A percentile compares a stretch with the other conserved stretches of the same genome.
These are phyloP conservation scores for Aspergillus sp. DNA, from an alignment of 2,329 filamentous ascomycete genomes.

Conservation along the genomic window DNA sequence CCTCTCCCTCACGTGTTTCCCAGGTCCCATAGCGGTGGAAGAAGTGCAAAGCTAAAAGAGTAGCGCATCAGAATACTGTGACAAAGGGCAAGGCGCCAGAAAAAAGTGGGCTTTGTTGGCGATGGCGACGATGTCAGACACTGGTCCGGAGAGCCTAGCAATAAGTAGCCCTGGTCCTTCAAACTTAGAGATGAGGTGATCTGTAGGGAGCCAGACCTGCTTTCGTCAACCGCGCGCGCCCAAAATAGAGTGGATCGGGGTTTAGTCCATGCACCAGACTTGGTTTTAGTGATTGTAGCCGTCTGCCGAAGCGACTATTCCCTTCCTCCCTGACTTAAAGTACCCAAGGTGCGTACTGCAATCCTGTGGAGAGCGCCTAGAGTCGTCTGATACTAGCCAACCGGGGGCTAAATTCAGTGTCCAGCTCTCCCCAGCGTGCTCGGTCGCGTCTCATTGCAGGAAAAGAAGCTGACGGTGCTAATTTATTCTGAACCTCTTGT, in stretches of 20 bases:
- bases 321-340: conserved; percentile 22
- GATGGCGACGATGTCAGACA: conserved; percentile 19
- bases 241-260: conserved; percentile 31
- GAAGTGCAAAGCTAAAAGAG: conserved; percentile 14
- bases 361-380: conserved; percentile 24
- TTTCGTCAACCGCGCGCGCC: conserved; percentile 18
- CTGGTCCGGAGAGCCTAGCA: conserved; percentile 23
- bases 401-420: conserved; percentile 19
- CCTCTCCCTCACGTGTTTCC: conserved; percentile 40
- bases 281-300: conserved; percentile 19
- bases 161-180: conserved; percentile 25
- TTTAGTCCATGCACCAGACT: conserved; percentile 25
- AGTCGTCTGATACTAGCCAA: conserved; percentile 24
- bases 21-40: conserved; percentile 25
- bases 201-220: conserved; percentile 18
- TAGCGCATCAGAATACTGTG: conserved; percentile 18
- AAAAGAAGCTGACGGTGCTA: conserved; percentile 20
- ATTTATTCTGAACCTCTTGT: conserved; percentile 17
- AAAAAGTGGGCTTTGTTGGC: conserved; percentile 25
- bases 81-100: conserved; percentile 17
- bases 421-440: conserved; percentile 19
- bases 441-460: conserved; percentile 20
- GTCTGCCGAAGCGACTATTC: conserved; percentile 20
- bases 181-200: conserved; percentile 21
- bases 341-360: conserved; percentile 19